phyloP scores from a whole-genome alignment of 140 eudicot species.

The Stevia rebaudiana region DNA sequence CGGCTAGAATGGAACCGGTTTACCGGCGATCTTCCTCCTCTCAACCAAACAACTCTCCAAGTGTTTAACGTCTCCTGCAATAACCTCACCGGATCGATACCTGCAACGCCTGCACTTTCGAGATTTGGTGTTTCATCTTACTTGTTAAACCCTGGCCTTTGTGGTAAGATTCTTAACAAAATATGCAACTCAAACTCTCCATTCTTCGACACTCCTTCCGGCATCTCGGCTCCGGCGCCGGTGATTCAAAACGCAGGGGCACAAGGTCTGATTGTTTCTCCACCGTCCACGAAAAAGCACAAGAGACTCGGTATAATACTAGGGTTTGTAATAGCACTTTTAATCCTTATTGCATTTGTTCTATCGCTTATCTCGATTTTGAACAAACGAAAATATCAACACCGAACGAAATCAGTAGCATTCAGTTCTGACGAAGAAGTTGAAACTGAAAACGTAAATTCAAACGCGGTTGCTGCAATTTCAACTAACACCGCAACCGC shows the following conservation, averaged over 20 bases:
- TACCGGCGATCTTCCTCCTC: slow-evolving; percentile 57
- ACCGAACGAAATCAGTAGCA: slow-evolving; percentile 26
- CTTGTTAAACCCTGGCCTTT: slow-evolving; percentile 49
- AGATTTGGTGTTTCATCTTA: slow-evolving; percentile 41
- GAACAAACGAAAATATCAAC: slow-evolving; percentile 26
- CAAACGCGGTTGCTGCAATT: slow-evolving; percentile 8
- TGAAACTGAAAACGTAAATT: slow-evolving; percentile 11
- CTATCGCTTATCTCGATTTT: slow-evolving; percentile 36
- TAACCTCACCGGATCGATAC: slow-evolving; percentile 61
- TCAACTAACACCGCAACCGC: slow-evolving; percentile 17
- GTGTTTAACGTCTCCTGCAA: slow-evolving; percentile 63
- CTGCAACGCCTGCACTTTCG: slow-evolving; percentile 42
- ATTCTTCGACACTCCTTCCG: slow-evolving; percentile 44
- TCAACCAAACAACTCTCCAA: slow-evolving; percentile 51
- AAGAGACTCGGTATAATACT: slow-evolving; percentile 41
- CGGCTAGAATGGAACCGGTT: slow-evolving; percentile 72
- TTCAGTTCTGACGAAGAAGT: slow-evolving; percentile 27
- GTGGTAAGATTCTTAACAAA: slow-evolving; percentile 61
- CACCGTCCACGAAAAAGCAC: slow-evolving; percentile 34
- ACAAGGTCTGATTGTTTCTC: slow-evolving; percentile 42
- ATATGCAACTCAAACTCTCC: slow-evolving; percentile 47
- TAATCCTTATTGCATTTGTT: slow-evolving; percentile 42
- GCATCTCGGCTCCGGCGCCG: slow-evolving; percentile 54
- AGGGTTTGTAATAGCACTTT: slow-evolving; percentile 44
- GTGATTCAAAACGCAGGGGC: slow-evolving; percentile 33